Percentiles rank a stretch among this genome's conserved stretches.
Evolutionary conservation across 2,329 filamentous ascomycete genomes (phyloP).

Genomic region (Aspergillus nomiae): DNA sequence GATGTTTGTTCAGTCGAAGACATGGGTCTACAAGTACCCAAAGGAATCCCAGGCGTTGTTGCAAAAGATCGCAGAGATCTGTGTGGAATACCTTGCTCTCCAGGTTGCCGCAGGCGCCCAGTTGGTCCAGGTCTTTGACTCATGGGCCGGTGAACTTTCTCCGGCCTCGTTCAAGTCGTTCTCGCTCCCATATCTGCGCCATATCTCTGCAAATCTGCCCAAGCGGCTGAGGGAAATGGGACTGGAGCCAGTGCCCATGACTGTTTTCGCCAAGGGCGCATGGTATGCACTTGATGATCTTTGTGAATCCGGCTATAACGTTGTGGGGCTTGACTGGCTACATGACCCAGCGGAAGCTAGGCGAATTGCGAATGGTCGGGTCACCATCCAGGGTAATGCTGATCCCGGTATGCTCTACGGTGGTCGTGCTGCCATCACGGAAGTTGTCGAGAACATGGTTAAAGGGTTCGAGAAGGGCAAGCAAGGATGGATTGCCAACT

Average conservation of each 20-base stretch:
- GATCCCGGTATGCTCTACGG: slow-evolving; percentile 94
- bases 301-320: slow-evolving; percentile 87
- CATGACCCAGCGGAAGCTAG: slow-evolving; percentile 85
- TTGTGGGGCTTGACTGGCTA: slow-evolving; percentile 93
- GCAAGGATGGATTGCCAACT: slow-evolving; percentile 94
- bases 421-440: slow-evolving; percentile 75
- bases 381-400: slow-evolving; percentile 90
- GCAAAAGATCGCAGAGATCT: slow-evolving; percentile 89
- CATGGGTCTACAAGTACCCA: slow-evolving; percentile 91
- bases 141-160: slow-evolving; percentile 93
- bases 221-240: slow-evolving; percentile 71
- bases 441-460: slow-evolving; percentile 82
- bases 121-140: slow-evolving; percentile 96
- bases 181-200: slow-evolving; percentile 79
- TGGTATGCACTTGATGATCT: slow-evolving; percentile 91
- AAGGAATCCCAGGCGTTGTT: slow-evolving; percentile 78
- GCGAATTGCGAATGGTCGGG: slow-evolving; percentile 73
- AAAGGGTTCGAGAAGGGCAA: slow-evolving; percentile 79
- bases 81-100: slow-evolving; percentile 88
- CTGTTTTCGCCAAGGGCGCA: slow-evolving; percentile 95
- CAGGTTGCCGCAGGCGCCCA: slow-evolving; percentile 94
- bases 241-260: slow-evolving; percentile 86
- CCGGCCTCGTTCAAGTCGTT: slow-evolving; percentile 82
- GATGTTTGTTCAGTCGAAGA: slow-evolving; percentile 91
- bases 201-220: slow-evolving; percentile 82